phyloP scores from a whole-genome alignment of 805 yeast genomes.

The Candida morakotiae region DNA sequence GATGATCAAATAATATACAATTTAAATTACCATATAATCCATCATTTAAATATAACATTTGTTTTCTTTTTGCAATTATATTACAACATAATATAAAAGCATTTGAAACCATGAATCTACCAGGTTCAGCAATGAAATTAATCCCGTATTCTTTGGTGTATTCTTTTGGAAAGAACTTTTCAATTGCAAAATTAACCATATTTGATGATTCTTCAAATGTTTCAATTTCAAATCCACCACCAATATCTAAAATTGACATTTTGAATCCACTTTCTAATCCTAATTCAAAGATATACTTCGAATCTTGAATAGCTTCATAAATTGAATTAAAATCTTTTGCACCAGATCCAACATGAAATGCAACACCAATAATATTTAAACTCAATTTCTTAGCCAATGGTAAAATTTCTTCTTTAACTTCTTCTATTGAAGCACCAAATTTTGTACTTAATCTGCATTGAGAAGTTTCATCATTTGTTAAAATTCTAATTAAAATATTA shows the following conservation, averaged over 20 bases:
- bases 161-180: slow-evolving; percentile 52
- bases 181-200: slow-evolving; percentile 54
- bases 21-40: slow-evolving; percentile 96
- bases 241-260: slow-evolving; percentile 71
- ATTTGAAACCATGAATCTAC: slow-evolving; percentile 80
- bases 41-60: slow-evolving; percentile 86
- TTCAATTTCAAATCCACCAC: slow-evolving; percentile 83
- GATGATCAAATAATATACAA: slow-evolving; percentile 91
- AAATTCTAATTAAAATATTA: slow-evolving; percentile 69
- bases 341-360: slow-evolving; percentile 96
- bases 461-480: slow-evolving; percentile 86
- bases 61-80: slow-evolving; percentile 76
- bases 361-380: slow-evolving; percentile 74
- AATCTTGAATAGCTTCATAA: slow-evolving; percentile 66
- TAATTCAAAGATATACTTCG: slow-evolving; percentile 61
- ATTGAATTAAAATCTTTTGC: slow-evolving; percentile 69
- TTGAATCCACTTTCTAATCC: slow-evolving; percentile 36
- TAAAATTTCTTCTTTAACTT: slow-evolving; percentile 51
- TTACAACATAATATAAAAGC: slow-evolving; percentile 83
- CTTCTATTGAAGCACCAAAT: slow-evolving; percentile 72
- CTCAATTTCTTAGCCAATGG: slow-evolving; percentile 56
- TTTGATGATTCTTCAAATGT: slow-evolving; percentile 57
- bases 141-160: slow-evolving; percentile 22
- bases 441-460: slow-evolving; percentile 83
- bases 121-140: slow-evolving; percentile 84